Evolutionary conservation across 306 rosid genomes (phyloP).

Genomic region (Quercus bicolor): DNA sequence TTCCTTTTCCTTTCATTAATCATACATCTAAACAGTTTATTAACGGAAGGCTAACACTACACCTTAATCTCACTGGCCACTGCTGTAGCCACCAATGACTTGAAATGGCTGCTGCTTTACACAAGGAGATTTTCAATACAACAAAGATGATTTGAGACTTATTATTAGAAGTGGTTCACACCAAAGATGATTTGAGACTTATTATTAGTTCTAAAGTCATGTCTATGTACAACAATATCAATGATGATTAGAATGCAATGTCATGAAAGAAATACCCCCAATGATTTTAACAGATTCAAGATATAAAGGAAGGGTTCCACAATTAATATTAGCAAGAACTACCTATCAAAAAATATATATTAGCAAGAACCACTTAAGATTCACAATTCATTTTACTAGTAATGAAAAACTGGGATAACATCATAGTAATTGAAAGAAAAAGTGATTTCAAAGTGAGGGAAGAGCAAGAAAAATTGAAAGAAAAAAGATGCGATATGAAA

Average conservation of each 20-base stretch:
- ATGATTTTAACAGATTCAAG: not conserved
- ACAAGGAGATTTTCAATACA: not conserved
- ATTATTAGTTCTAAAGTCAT: not conserved
- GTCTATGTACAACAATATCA: not conserved
- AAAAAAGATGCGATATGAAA: too few species aligned
- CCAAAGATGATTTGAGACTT: not conserved
- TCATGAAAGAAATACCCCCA: not conserved
- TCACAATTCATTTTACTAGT: too few species aligned
- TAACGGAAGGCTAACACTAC: not conserved
- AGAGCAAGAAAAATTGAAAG: too few species aligned
- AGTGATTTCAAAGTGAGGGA: too few species aligned
- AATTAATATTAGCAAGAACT: too few species aligned
- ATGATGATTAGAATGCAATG: not conserved
- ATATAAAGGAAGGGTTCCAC: too few species aligned
- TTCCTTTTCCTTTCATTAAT: not conserved
- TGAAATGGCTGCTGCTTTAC: not conserved
- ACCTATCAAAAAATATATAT: too few species aligned
- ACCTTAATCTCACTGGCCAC: not conserved
- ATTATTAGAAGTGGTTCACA: not conserved
- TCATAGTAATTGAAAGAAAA: too few species aligned
- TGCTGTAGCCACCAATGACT: not conserved
- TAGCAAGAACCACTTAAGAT: too few species aligned
- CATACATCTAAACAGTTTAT: not conserved
- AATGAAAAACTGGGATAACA: too few species aligned
- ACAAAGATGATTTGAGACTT: not conserved